Conservation (phyloP, 2,329 filamentous ascomycete genomes). For the Chrysosporium queenslandicum region DNA sequence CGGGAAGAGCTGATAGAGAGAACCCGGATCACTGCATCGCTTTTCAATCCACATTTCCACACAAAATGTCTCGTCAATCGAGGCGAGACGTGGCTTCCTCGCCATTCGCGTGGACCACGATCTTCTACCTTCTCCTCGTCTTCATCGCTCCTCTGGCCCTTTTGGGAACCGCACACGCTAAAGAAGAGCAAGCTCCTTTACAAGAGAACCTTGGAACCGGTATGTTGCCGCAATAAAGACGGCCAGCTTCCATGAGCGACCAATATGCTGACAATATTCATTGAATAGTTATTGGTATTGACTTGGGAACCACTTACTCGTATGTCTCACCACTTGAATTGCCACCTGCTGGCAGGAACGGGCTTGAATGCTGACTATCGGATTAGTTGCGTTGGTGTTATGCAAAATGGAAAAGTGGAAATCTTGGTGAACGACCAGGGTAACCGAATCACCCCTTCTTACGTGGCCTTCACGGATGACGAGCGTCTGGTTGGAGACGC, state of each 20-base stretch:
- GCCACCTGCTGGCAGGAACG: too few species aligned
- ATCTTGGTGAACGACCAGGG: conserved; percentile 95
- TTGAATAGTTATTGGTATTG: conserved; percentile 72
- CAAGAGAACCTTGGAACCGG: conserved; percentile 68
- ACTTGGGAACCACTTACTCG: conserved; percentile 77
- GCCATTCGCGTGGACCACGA: conserved; percentile 73
- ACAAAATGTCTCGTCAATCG: conserved; percentile 49
- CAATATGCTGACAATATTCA: conserved; percentile 14
- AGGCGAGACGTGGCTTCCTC: conserved; percentile 51
- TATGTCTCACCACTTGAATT: conserved; percentile 25
- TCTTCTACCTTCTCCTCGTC: conserved; percentile 85
- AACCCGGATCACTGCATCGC: neutral
- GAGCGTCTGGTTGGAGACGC: conserved; percentile 96
- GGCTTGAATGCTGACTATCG: conserved; percentile 17
- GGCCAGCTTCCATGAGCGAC: neutral
- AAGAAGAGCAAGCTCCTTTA: conserved; percentile 56
- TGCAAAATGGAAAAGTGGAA: conserved; percentile 90
- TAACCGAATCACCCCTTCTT: conserved; percentile 91
- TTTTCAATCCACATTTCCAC: neutral
- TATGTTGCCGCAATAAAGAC: conserved; percentile 25
- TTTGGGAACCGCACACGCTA: conserved; percentile 62
- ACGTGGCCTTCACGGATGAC: conserved; percentile 93
- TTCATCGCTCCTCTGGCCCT: conserved; percentile 78
- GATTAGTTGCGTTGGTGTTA: conserved; percentile 82
- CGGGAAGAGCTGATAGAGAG: conserved; percentile 1